Evolutionary conservation across 805 yeast species (phyloP).

Genomic region (Candida maris): DNA sequence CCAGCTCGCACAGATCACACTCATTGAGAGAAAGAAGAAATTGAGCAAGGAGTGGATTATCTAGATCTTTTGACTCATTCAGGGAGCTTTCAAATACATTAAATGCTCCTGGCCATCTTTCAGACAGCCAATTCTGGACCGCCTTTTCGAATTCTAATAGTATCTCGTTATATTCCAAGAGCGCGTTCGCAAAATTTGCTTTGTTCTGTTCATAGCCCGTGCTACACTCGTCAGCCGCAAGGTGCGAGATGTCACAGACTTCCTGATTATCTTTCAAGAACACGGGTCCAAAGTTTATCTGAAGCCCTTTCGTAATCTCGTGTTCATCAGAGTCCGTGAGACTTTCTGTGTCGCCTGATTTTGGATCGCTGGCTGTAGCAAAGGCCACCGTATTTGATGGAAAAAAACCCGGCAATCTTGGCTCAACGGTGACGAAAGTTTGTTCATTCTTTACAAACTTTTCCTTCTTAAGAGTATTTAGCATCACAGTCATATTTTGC

Average conservation of each 20-base stretch:
- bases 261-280: slow-evolving; percentile 1
- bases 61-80: slow-evolving; percentile 15
- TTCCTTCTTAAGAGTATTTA: slow-evolving; percentile 15
- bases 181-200: not conserved
- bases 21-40: slow-evolving; percentile 4
- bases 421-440: slow-evolving; percentile 11
- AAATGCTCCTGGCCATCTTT: not conserved
- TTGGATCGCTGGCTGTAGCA: not conserved
- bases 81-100: not conserved
- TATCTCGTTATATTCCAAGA: slow-evolving; percentile 1
- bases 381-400: not conserved
- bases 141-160: not conserved
- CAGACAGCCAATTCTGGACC: not conserved
- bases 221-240: not conserved
- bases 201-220: not conserved
- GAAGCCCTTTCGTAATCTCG: slow-evolving; percentile 4
- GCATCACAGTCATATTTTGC: slow-evolving; percentile 9
- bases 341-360: not conserved
- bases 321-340: slow-evolving; percentile 1
- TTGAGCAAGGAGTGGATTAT: slow-evolving; percentile 11
- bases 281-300: slow-evolving; percentile 9
- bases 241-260: slow-evolving; percentile 1
- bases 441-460: slow-evolving; percentile 10
- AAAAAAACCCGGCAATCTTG: slow-evolving; percentile 18
- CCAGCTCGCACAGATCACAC: slow-evolving; percentile 13